A percentile compares a stretch with the other conserved stretches of the same genome.
phyloP scores from a whole-genome alignment of 805 yeast species.

The Monosporozyma unispora region DNA sequence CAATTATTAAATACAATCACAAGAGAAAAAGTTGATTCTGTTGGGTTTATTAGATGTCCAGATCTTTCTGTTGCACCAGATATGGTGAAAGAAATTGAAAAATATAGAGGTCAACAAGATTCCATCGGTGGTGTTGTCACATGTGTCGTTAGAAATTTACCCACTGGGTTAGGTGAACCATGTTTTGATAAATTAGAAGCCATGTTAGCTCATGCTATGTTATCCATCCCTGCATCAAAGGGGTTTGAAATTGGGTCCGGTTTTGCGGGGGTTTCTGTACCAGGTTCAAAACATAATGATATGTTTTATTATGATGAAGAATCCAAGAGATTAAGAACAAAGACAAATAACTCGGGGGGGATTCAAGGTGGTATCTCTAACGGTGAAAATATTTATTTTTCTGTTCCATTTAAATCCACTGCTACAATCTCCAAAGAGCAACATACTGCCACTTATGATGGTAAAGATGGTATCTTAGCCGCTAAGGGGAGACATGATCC shows the following conservation, averaged over 20 bases:
- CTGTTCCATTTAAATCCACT: constrained; percentile 95
- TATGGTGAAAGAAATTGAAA: constrained; percentile 83
- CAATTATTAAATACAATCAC: constrained; percentile 65
- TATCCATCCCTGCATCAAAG: constrained; percentile 94
- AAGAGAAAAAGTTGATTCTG: constrained; percentile 77
- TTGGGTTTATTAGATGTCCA: constrained; percentile 93
- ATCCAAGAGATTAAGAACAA: constrained; percentile 64
- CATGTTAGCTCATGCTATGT: constrained; percentile 91
- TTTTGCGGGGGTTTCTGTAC: constrained; percentile 77
- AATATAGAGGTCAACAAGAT: constrained; percentile 76
- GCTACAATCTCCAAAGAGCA: constrained; percentile 96
- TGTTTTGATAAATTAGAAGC: constrained; percentile 97
- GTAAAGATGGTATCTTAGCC: constrained; percentile 76
- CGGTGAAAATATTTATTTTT: constrained; percentile 91
- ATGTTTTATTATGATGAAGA: constrained; percentile 58
- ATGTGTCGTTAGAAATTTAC: constrained; percentile 89
- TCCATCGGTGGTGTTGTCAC: constrained; percentile 98
- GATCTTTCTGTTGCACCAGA: constrained; percentile 57
- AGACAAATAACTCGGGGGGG: constrained; percentile 92
- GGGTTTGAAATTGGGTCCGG: constrained; percentile 98
- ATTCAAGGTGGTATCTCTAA: constrained; percentile 96
- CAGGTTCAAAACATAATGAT: constrained; percentile 93
- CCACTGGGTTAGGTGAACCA: constrained; percentile 96
- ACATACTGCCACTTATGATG: constrained; percentile 79
- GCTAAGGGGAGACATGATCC: constrained; percentile 99